Base-by-base conservation (phyloP, 2,329 filamentous ascomycete genomes). In the Fusarium oxysporum region DNA sequence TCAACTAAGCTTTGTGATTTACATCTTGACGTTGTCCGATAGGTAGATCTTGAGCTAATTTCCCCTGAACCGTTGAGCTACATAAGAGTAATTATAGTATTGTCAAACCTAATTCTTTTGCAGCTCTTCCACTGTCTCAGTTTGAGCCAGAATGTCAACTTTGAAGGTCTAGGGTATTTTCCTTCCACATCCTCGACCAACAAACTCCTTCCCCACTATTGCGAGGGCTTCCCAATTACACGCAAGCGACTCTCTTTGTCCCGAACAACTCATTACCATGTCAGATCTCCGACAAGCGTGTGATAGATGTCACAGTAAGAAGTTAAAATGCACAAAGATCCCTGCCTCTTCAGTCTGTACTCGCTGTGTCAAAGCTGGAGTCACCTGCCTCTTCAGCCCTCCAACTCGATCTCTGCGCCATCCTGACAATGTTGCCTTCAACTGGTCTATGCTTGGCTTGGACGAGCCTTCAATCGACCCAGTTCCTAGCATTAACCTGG, bases 301-400 rank as follows among this genome's bases (percentile, higher is more conserved):
- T 66, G 83, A 85, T 74, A 78, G 85, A 44, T 87, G 85, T 44
- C 85, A 86, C 66, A 79, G 80, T 23, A 85, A 87, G 43, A 86
- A 87, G 74, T 78, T 86, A 17, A 81, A 81, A 75, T 87, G 85
- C 56, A 82, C 83, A 9, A 85, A 84, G 59, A 78, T 80, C 33
- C 65, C 79, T 0, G 81, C 81, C 1, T 79, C 79, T 33, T 62
- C 76, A 10, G 74, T 76, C 16, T 87, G 85, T 69, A 78, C 79
- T 13, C 81, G 85, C 35, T 87, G 85, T 68, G 69, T 78, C 28
- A 86, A 83, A 70, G 84, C 84, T 28, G 77, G 79, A 35, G 78
- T 80, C 5, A 48, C 77, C 10, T 87, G 85, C 64, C 62, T 83
- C 48, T 87, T 85, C 72, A 86, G 84, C 40, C 84, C 85, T 38